Conservation (phyloP, 257 asterid species). For the Asclepias syriaca region DNA sequence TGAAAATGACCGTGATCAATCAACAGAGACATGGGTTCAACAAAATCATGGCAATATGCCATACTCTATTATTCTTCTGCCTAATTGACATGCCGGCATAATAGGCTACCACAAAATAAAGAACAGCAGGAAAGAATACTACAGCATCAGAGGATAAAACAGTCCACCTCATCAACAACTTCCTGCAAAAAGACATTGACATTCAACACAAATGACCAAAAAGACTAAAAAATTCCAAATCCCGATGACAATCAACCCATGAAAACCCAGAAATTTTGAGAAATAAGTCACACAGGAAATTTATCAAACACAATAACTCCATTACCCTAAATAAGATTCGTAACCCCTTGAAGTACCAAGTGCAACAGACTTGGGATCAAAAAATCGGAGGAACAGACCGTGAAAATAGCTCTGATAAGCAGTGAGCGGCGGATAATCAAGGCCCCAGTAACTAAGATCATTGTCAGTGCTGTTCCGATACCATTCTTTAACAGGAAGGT, state of each 20-base stretch:
- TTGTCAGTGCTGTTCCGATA: slow-evolving; percentile 63
- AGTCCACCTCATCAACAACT: slow-evolving; percentile 99
- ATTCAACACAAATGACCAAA: slow-evolving; percentile 14
- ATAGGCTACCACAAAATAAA: slow-evolving; percentile 48
- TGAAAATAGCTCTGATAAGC: slow-evolving; percentile 90
- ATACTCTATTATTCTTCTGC: slow-evolving; percentile 41
- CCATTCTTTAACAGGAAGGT: slow-evolving; percentile 80
- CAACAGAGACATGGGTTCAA: slow-evolving; percentile 90
- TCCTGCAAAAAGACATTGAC: slow-evolving; percentile 52
- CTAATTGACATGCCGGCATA: slow-evolving; percentile 37
- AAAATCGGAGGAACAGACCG: slow-evolving; percentile 47
- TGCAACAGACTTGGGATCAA: slow-evolving; percentile 69
- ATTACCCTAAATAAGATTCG: slow-evolving; percentile 84
- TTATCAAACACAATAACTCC: slow-evolving; percentile 3
- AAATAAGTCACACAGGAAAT: background rate
- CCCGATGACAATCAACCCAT: background rate
- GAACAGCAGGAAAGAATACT: slow-evolving; percentile 92
- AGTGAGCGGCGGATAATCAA: slow-evolving; percentile 92
- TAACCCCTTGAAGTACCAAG: slow-evolving; percentile 69
- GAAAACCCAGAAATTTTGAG: background rate
- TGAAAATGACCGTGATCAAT: slow-evolving; percentile 98
- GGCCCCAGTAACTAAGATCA: slow-evolving; percentile 88
- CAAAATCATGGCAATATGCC: slow-evolving; percentile 76
- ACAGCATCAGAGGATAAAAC: slow-evolving; percentile 81
- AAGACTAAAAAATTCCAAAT: background rate